Evolutionary conservation across 225 moss, liverwort and hornwort species (phyloP).

Genomic region (Bryum argenteum): DNA sequence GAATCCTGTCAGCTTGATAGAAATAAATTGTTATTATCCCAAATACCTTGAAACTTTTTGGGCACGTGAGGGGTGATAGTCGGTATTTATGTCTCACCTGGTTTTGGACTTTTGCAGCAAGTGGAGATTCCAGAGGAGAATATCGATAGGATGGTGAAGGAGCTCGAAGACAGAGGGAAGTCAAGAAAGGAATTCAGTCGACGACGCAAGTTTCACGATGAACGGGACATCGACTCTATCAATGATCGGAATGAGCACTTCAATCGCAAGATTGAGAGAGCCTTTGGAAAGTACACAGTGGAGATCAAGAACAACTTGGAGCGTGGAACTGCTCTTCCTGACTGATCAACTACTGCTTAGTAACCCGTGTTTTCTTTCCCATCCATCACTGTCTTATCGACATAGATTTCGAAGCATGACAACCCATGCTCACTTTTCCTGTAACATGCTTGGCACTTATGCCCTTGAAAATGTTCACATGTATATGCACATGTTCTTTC

Average conservation of each 20-base stretch:
- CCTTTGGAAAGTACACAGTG: constrained; percentile 98
- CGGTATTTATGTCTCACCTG: constrained; percentile 19
- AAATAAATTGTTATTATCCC: constrained; percentile 11
- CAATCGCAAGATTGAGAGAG: constrained; percentile 98
- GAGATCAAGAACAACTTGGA: constrained; percentile 99
- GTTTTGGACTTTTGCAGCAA: constrained; percentile 52
- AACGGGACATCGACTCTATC: constrained; percentile 97
- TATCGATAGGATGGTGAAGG: constrained; percentile 90
- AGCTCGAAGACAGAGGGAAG: constrained; percentile 75
- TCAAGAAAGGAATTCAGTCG: constrained; percentile 94
- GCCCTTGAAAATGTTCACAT: constrained; percentile 6
- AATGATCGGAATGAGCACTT: constrained; percentile 99
- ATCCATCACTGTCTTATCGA: constrained; percentile 25
- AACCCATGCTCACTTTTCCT: constrained; percentile 40
- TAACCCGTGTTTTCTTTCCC: neutral
- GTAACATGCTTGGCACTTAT: constrained; percentile 41
- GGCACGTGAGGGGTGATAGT: constrained; percentile 2
- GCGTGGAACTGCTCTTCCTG: constrained; percentile 96
- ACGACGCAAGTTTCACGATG: constrained; percentile 97
- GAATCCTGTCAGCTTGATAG: neutral
- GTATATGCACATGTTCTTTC: constrained; percentile 14
- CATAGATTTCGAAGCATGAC: constrained; percentile 37
- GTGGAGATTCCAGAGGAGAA: constrained; percentile 84
- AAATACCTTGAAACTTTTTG: too few species aligned
- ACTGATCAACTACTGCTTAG: constrained; percentile 49